A percentile compares a stretch with the other conserved stretches of the same genome.
Evolutionary conservation across 345 rosid species (phyloP).

Genomic region (Gynandropsis gynandra): DNA sequence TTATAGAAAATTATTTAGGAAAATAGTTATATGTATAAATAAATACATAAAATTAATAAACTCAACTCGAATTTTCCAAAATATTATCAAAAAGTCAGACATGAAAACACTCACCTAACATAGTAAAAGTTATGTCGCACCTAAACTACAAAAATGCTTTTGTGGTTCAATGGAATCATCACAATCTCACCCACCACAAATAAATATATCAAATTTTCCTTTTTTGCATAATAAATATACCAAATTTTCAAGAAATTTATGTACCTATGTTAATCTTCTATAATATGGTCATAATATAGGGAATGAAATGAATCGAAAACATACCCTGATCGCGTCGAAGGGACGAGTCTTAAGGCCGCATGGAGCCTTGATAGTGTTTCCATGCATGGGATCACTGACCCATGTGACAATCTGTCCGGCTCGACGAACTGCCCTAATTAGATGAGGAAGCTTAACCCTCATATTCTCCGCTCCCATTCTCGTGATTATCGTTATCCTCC

Average conservation of each 20-base stretch:
- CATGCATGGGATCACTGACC: slow-evolving; percentile 83
- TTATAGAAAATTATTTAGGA: too few species aligned
- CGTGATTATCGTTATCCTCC: slow-evolving; percentile 57
- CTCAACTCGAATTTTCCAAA: too few species aligned
- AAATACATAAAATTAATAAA: too few species aligned
- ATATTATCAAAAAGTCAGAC: too few species aligned
- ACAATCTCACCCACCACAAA: not conserved
- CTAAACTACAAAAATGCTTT: not conserved
- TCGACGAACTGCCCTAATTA: slow-evolving; percentile 58
- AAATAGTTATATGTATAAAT: too few species aligned
- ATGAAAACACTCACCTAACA: not conserved
- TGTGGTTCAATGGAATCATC: not conserved
- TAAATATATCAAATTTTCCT: too few species aligned
- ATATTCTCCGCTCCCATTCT: slow-evolving; percentile 81
- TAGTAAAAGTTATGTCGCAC: not conserved
- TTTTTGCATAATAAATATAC: too few species aligned
- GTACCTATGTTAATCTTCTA: too few species aligned
- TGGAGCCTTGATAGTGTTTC: slow-evolving; percentile 74
- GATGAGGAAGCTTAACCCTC: slow-evolving; percentile 73
- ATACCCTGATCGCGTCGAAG: slow-evolving; percentile 62
- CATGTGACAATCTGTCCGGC: slow-evolving; percentile 67
- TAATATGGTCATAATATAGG: too few species aligned
- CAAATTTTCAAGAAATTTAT: too few species aligned
- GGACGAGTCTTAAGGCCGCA: slow-evolving; percentile 74
- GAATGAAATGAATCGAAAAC: not conserved